Percentiles rank a stretch among this genome's conserved stretches.
These are phyloP conservation scores for Uncinocarpus reesii DNA, from an alignment of 2,329 filamentous ascomycete genomes.

Conservation along the genomic window DNA sequence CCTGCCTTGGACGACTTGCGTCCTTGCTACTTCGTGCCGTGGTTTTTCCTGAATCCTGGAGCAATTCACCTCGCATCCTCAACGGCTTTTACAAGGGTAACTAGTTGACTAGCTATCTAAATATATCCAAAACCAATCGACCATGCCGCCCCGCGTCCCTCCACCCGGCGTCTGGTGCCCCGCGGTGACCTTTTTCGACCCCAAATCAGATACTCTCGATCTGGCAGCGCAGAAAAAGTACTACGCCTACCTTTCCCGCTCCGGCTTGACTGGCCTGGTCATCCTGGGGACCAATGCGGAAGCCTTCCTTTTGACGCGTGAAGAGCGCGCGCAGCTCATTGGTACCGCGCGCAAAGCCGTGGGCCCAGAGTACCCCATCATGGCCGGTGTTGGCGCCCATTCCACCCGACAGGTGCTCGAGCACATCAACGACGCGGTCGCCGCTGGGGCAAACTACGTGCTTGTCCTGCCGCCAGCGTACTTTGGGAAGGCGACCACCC, in stretches of 20 bases:
- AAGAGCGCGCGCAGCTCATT: slow-evolving; percentile 50
- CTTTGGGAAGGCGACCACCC: slow-evolving; percentile 53
- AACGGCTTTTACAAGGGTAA: not conserved
- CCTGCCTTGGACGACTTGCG: not conserved
- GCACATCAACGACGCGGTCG: slow-evolving; percentile 48
- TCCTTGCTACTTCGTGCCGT: not conserved
- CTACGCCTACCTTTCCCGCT: slow-evolving; percentile 42
- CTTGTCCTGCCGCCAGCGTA: slow-evolving; percentile 55
- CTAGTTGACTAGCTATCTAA: not conserved
- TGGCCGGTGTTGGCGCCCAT: slow-evolving; percentile 55
- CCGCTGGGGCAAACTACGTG: slow-evolving; percentile 52
- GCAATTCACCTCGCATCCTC: not conserved
- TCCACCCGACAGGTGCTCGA: slow-evolving; percentile 55
- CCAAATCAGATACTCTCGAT: slow-evolving; percentile 40
- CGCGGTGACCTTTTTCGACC: slow-evolving; percentile 47
- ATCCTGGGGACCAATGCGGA: slow-evolving; percentile 49
- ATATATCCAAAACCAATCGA: not conserved
- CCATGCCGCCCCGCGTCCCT: slow-evolving; percentile 21
- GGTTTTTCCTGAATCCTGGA: not conserved
- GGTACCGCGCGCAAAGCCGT: slow-evolving; percentile 46
- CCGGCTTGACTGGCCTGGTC: slow-evolving; percentile 44
- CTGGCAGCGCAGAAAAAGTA: slow-evolving; percentile 42
- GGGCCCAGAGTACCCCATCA: slow-evolving; percentile 47
- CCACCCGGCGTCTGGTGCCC: slow-evolving; percentile 42
- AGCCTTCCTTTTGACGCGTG: slow-evolving; percentile 48